Evolutionary conservation across 208 protist genomes (phyloP), one percentile per base, ranked within the genome.

Genomic region (Willaertia magna): DNA sequence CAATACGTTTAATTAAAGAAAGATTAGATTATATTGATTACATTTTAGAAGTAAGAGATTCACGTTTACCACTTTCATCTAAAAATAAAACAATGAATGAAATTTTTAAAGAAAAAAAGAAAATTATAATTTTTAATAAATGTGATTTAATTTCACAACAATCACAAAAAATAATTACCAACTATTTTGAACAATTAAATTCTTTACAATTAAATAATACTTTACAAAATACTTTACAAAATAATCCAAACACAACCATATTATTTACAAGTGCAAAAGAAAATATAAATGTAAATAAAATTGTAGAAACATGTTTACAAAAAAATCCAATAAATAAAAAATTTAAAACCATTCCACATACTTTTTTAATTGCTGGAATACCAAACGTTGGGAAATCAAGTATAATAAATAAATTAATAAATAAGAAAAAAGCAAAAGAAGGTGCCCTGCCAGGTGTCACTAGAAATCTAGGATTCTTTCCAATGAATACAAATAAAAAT

Each of bases 311-410:
- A 51, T 43, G 76, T 81, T 51, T 84, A 14, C 44, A 51, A 0
- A 51, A 46, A 20, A 44, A 84, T 48, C 14, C 1, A 44, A 11
- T 84, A 26, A 7, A 61, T 44, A 84, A 61, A 59, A 84, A 61
- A 12, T 84, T 84, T 84, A 84, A 84, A 61, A 84, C 44, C 7
- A 84, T 84, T 44, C 79, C 47, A 44, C 46, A 42, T 44, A 61
- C 40, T 34, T 84, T 89, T 76, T 42, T 89, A 34, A 81, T 88
- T 12, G 39, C 81, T 49, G 86, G 86, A 11, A 43, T 89, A 39
- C 88, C 86, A n/a, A 89, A 89, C 85, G 81, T 89, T 40, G 88
- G 86, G 26, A 89, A 88, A 52, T 51, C 86, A 22, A 86, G 86
- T 51, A 75, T 40, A 16, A 76, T 85, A 22, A 74, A 43, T 14